A percentile compares a stretch with the other conserved stretches of the same genome.
Evolutionary conservation across 1,139 yeast species (phyloP).

Genomic region (Kodamaea plutei): DNA sequence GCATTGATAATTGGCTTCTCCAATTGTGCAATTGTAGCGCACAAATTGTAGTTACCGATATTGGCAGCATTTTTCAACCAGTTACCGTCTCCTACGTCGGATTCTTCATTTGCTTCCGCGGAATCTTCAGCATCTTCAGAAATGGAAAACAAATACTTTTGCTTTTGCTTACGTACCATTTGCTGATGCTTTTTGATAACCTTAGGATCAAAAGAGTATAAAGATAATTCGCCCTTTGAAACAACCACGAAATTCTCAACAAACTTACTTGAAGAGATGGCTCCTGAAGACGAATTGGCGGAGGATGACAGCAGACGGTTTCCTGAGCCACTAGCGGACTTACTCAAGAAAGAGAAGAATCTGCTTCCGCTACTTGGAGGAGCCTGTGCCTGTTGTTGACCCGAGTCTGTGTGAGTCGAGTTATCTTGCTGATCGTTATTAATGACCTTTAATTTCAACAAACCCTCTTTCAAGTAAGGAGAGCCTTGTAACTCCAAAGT

Average conservation of each 20-base stretch:
- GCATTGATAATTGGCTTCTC: conserved; percentile 20
- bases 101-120: conserved; percentile 19
- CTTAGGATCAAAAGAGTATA: conserved; percentile 51
- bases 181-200: conserved; percentile 40
- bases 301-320: conserved; percentile 6
- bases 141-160: conserved; percentile 17
- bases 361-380: conserved; percentile 14
- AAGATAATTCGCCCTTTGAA: conserved; percentile 52
- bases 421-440: conserved; percentile 39
- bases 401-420: conserved; percentile 14
- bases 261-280: conserved; percentile 28
- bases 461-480: conserved; percentile 78
- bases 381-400: conserved; percentile 20
- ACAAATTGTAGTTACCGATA: conserved; percentile 45
- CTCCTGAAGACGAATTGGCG: conserved; percentile 7
- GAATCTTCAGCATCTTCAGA: conserved; percentile 13
- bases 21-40: conserved; percentile 46
- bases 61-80: conserved; percentile 57
- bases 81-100: conserved; percentile 58
- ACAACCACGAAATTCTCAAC: conserved; percentile 52
- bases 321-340: conserved; percentile 10
- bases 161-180: conserved; percentile 26
- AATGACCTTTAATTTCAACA: conserved; percentile 48
- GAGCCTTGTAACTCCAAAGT: conserved; percentile 65
- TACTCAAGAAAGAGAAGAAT: conserved; percentile 24